Base-by-base conservation (phyloP, 1,284 basidiomycete species). In the Cryptococcus sp. region DNA sequence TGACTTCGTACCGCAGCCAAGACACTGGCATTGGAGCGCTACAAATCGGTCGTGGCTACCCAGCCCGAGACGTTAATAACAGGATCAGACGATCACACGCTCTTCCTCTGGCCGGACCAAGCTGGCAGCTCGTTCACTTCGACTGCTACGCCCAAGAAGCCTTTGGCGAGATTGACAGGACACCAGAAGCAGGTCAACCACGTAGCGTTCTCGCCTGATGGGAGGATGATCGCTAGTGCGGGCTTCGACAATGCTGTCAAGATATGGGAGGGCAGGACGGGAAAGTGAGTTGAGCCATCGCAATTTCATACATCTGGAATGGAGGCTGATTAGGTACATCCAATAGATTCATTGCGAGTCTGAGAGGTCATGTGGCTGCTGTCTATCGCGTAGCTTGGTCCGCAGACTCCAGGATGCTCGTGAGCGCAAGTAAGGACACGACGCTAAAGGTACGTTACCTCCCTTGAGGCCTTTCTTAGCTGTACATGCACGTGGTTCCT, bases 351-450 rank as follows among this genome's bases (percentile, higher is more conserved):
- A 85, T 95, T 22, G 91, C 92, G 22, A 93, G 89, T 25, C 81
- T 99, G 35, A 81, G 95, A 23, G 95, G 95, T 0, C 96, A 99
- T 73, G 91, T 99, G 13, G 91, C 90, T 5, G 87, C 92, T 4
- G 96, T 98, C 3, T 99, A 99, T 76, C 83, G 95, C 27, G 80
- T 99, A 19, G 88, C 93, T 2, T 99, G 95, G 95, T 93, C 90
- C 62, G 89, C 91, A 23, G 95, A 99, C 80, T 91, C 91, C 46
- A 81, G 95, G 57, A 83, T 96, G 82, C 81, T 98, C 27, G 88
- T 97, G 51, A 93, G 90, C 63, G 95, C 94, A 2, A 93, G 90
- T 75, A 98, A 97, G 75, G 95, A 98, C 77, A 90, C 88, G 54
- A 99, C 95, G 1, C 80, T 99, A 57, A 99, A 98, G 83, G 91